phyloP scores from a whole-genome alignment of 371 early-diverging fungal genomes.

The Homolaphlyctis polyrhiza region DNA sequence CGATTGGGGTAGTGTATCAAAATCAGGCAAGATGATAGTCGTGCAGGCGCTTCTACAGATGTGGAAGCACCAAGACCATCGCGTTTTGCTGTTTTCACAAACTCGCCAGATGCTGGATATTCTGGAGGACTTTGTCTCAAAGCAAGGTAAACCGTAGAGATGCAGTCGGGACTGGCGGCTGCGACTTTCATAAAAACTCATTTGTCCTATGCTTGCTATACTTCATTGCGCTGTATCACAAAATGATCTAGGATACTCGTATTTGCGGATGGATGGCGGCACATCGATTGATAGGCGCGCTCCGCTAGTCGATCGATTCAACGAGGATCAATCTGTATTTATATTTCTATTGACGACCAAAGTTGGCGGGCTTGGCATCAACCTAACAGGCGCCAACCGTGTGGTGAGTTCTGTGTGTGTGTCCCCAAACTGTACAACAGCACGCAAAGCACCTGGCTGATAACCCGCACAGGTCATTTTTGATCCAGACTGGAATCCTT shows the following conservation, averaged over 20 bases:
- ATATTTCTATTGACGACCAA: conserved; percentile 95
- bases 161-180: too few species aligned
- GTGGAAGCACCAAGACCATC: conserved; percentile 83
- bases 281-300: conserved; percentile 81
- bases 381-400: conserved; percentile 91
- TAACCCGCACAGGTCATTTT: neutral
- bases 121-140: conserved; percentile 62
- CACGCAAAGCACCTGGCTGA: conserved; percentile 2
- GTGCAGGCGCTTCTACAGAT: conserved; percentile 74
- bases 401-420: conserved; percentile 79
- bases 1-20: conserved; percentile 58
- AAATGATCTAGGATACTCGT: conserved; percentile 48
- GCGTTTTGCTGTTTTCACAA: conserved; percentile 93
- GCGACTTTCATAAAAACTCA: too few species aligned
- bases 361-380: conserved; percentile 96
- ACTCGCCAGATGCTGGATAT: conserved; percentile 96
- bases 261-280: conserved; percentile 92
- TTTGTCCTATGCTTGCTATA: too few species aligned
- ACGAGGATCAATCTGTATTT: conserved; percentile 60
- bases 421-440: too few species aligned
- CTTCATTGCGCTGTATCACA: too few species aligned
- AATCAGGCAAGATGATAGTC: conserved; percentile 87
- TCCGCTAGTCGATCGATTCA: conserved; percentile 85
- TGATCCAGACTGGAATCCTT: conserved; percentile 70
- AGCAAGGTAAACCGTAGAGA: too few species aligned